phyloP scores from a whole-genome alignment of 2,329 filamentous ascomycete genomes.

The Sporothrix pallida region DNA sequence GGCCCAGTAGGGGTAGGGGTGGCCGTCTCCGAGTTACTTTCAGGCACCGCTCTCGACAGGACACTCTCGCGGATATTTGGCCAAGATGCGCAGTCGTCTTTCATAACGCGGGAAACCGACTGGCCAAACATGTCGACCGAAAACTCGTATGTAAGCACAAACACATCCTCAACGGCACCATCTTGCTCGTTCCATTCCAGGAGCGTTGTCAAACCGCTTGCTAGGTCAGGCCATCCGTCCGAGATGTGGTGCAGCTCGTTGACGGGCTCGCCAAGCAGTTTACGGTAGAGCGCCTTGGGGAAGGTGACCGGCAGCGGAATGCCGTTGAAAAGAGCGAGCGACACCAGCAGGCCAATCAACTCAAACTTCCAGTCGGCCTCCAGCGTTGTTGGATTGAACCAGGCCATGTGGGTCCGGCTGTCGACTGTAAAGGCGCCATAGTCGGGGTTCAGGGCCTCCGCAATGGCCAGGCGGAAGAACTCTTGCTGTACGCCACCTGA shows the following conservation, averaged over 20 bases:
- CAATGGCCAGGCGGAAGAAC: conserved; percentile 85
- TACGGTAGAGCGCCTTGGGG: conserved; percentile 81
- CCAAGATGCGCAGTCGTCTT: conserved; percentile 51
- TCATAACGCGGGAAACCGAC: conserved; percentile 64
- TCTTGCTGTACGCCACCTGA: conserved; percentile 96
- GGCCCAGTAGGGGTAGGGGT: not conserved
- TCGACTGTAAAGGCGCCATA: conserved; percentile 85
- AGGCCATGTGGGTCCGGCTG: conserved; percentile 75
- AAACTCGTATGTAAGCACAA: conserved; percentile 86
- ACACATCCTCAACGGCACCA: conserved; percentile 79
- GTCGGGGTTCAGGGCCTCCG: conserved; percentile 76
- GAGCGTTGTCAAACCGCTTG: conserved; percentile 73
- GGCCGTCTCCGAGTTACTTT: not conserved
- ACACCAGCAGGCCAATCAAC: conserved; percentile 84
- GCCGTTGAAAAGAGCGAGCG: conserved; percentile 90
- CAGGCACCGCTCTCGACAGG: not conserved
- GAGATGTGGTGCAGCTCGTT: conserved; percentile 75
- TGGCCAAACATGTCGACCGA: conserved; percentile 66
- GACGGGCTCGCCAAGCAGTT: conserved; percentile 72
- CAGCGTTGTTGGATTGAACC: conserved; percentile 83
- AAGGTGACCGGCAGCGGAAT: conserved; percentile 90
- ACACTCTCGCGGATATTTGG: conserved; percentile 55
- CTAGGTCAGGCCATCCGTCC: conserved; percentile 86
- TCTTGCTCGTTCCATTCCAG: conserved; percentile 77
- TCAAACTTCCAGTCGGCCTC: conserved; percentile 91